Conservation (phyloP, 257 asterid species). For the Penstemon barbatus region DNA sequence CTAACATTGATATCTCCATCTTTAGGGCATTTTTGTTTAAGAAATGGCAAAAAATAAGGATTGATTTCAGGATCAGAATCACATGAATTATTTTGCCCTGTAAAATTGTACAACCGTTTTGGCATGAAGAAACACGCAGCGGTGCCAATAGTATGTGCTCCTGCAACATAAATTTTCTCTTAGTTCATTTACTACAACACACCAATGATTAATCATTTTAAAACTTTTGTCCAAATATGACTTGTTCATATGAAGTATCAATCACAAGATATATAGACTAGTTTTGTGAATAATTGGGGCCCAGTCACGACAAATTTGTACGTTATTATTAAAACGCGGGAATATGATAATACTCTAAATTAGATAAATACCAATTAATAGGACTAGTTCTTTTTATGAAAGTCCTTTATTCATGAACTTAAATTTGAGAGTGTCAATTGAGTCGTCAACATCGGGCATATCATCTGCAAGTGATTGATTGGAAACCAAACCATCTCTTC, state of each 20-base stretch:
- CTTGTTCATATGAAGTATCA: too few species aligned
- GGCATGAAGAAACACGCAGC: slow-evolving; percentile 54
- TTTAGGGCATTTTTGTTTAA: slow-evolving; percentile 31
- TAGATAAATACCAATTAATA: slow-evolving; percentile 35
- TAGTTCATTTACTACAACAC: not conserved
- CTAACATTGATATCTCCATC: slow-evolving; percentile 29
- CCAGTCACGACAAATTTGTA: too few species aligned
- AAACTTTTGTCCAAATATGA: too few species aligned
- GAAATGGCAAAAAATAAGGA: slow-evolving; percentile 23
- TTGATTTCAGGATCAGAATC: slow-evolving; percentile 36
- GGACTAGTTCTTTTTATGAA: slow-evolving; percentile 40
- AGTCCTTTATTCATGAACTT: slow-evolving; percentile 43
- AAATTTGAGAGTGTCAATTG: slow-evolving; percentile 38
- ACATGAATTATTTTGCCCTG: not conserved
- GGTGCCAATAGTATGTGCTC: slow-evolving; percentile 52
- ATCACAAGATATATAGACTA: too few species aligned
- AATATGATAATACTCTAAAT: too few species aligned
- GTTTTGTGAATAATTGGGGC: too few species aligned
- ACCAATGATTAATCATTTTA: too few species aligned
- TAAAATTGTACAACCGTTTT: slow-evolving; percentile 34
- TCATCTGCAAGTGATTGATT: slow-evolving; percentile 26
- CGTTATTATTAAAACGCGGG: too few species aligned
- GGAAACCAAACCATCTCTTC: slow-evolving; percentile 52
- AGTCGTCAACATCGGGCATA: slow-evolving; percentile 47
- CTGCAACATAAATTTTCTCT: slow-evolving; percentile 14